Percentiles rank a stretch among this genome's conserved stretches.
Evolutionary conservation across 2,329 filamentous ascomycete genomes (phyloP).

Genomic region (Trichoderma koningii): DNA sequence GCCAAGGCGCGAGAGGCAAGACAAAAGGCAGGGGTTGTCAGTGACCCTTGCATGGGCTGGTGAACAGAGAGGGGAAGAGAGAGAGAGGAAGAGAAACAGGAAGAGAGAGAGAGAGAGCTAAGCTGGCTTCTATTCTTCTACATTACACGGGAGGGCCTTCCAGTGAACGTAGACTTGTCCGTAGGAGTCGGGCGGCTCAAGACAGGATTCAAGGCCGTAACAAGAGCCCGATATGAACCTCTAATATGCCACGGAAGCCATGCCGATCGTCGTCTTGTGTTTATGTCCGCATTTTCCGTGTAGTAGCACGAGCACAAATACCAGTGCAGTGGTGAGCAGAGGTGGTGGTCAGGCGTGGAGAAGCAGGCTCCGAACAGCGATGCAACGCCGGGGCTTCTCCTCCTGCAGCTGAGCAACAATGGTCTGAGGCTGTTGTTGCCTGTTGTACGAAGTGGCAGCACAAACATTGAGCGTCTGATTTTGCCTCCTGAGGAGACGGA

Average conservation of each 20-base stretch:
- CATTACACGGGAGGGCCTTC: not conserved
- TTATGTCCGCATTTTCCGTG: not conserved
- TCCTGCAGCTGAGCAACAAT: not conserved
- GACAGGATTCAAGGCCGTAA: not conserved
- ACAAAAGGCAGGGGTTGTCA: not conserved
- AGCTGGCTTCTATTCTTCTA: too few species aligned
- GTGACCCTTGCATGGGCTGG: conserved; percentile 3
- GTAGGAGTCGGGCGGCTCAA: not conserved
- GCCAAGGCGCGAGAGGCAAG: not conserved
- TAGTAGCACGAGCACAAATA: not conserved
- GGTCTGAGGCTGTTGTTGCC: not conserved
- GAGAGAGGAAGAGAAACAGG: too few species aligned
- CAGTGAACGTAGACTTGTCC: not conserved
- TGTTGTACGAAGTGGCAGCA: too few species aligned
- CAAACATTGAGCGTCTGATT: not conserved
- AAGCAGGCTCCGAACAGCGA: not conserved
- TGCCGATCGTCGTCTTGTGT: not conserved
- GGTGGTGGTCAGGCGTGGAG: conserved; percentile 5
- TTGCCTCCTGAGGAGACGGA: not conserved
- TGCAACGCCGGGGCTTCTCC: not conserved
- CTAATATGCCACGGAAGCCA: not conserved
- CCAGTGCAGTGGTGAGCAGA: not conserved
- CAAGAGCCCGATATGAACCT: not conserved
- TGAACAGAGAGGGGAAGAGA: too few species aligned
- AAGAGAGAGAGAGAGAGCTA: too few species aligned